Base-by-base conservation (phyloP, 148 eudicot species). In the Chenopodium formosanum region DNA sequence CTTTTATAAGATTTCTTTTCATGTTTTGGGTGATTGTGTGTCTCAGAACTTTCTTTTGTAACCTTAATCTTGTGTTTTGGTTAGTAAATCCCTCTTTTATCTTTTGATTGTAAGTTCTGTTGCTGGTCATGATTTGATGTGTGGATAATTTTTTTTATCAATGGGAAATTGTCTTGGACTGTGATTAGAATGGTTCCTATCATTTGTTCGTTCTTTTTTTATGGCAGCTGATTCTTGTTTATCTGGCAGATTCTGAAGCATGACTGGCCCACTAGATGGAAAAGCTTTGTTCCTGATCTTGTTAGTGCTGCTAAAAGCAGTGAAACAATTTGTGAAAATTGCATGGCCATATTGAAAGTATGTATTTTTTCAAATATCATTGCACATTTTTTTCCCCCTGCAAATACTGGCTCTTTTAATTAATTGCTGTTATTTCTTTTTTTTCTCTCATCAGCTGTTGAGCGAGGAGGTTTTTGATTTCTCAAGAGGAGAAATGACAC, bases 401-500 rank as follows among this genome's bases (percentile, higher is more conserved):
- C 46, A 44, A 27, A 80, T 58, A 27, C 32, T 50, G 53, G 6
- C 83, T 82, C 32, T 66, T 73, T 23, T 44, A 66, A 17, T 79
- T 48, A 77, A 32, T 65, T 23, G 25, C 70, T 83, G 76, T 80
- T 85, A 6, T 62, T 27, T 56, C 13, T 2, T 25, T 2, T 25
- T 19, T 67, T 82, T 50, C 34, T 82, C 46, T 84, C 63, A n/a
- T 77, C 87, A 96, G 99, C 95, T 96, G 76, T 73, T 96, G 66
- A 96, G 99, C 80, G 99, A 96, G 81, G 99, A 96, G 86, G 99
- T 96, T 58, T 96, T 96, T 78, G 99, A 96, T 89, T 96, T 96
- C 86, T 96, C 99, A 73, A 96, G 99, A 89, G 99, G 99, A 80
- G 98, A 96, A 89, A 96, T 96, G 99, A 96, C 99, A 7, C 99